A percentile compares a stretch with the other conserved stretches of the same genome.
These are phyloP conservation scores for Trichoderma atroviride DNA, from an alignment of 2,329 filamentous ascomycete species.

Conservation along the genomic window DNA sequence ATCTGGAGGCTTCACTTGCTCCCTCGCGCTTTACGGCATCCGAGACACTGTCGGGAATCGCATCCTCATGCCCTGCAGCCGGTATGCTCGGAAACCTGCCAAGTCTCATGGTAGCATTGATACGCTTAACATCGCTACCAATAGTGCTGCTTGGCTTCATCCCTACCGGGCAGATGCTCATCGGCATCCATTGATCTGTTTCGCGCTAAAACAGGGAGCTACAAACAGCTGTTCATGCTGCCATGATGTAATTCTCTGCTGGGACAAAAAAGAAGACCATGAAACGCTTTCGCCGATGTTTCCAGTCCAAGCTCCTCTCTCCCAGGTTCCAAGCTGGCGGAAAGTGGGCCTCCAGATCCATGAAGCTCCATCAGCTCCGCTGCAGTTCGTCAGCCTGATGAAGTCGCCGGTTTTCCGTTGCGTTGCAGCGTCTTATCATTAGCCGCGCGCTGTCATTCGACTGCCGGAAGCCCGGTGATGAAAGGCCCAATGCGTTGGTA, in stretches of 20 bases:
- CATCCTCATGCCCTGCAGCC: background rate
- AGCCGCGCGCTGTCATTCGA: conserved; percentile 12
- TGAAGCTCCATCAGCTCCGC: conserved; percentile 17
- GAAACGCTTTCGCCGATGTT: background rate
- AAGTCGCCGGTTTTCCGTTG: background rate
- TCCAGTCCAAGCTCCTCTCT: background rate
- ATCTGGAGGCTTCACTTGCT: background rate
- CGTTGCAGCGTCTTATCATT: background rate
- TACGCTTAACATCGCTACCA: background rate
- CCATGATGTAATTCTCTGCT: conserved; percentile 20
- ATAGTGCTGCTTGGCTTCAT: background rate
- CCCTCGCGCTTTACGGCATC: background rate
- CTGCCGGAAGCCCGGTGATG: conserved; percentile 14
- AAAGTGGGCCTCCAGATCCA: conserved; percentile 16
- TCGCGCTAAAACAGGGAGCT: background rate
- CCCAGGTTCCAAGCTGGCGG: background rate
- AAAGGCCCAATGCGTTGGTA: background rate
- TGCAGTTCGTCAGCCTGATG: background rate
- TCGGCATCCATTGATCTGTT: background rate
- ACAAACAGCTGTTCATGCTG: background rate
- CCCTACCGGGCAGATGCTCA: background rate
- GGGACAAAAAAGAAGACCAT: background rate
- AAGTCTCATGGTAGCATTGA: background rate
- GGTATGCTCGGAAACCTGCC: conserved; percentile 2
- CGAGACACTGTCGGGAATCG: background rate